A percentile compares a stretch with the other conserved stretches of the same genome.
These are phyloP conservation scores for Pinus tabuliformis DNA, from an alignment of 75 land plant genomes.

Conservation along the genomic window DNA sequence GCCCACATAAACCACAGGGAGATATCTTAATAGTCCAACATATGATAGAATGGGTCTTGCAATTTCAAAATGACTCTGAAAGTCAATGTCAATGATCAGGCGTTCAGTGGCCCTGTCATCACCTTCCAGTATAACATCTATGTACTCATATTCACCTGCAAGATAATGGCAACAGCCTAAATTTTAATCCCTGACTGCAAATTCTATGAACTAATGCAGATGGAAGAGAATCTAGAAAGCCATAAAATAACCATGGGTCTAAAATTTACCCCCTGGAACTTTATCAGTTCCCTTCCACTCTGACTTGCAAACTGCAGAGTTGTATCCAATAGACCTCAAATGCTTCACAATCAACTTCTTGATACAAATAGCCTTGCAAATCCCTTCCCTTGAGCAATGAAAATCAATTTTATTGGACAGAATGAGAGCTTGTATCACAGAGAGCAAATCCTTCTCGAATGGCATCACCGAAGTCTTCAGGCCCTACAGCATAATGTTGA, in stretches of 20 bases:
- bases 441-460: slow-evolving; percentile 43
- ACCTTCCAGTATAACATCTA: slow-evolving; percentile 57
- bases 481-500: slow-evolving; percentile 15
- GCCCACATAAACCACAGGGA: slow-evolving; percentile 77
- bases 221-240: too few species aligned
- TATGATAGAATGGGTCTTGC: slow-evolving; percentile 71
- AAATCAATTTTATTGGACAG: slow-evolving; percentile 45
- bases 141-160: slow-evolving; percentile 87
- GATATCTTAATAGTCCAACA: slow-evolving; percentile 45
- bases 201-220: neutral
- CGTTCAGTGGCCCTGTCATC: slow-evolving; percentile 41
- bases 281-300: slow-evolving; percentile 69
- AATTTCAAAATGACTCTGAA: slow-evolving; percentile 72
- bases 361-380: slow-evolving; percentile 65
- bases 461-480: slow-evolving; percentile 27
- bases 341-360: slow-evolving; percentile 50
- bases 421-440: slow-evolving; percentile 35
- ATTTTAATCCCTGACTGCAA: neutral
- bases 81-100: slow-evolving; percentile 78
- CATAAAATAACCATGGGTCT: slow-evolving; percentile 2
- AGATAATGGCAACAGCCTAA: neutral
- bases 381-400: slow-evolving; percentile 15
- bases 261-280: slow-evolving; percentile 74
- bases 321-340: slow-evolving; percentile 54
- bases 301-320: slow-evolving; percentile 76